Percentiles rank a stretch among this genome's conserved stretches.
These are phyloP conservation scores for Paraglomus occultum DNA, from an alignment of 192 early-diverging fungal species.

Conservation along the genomic window DNA sequence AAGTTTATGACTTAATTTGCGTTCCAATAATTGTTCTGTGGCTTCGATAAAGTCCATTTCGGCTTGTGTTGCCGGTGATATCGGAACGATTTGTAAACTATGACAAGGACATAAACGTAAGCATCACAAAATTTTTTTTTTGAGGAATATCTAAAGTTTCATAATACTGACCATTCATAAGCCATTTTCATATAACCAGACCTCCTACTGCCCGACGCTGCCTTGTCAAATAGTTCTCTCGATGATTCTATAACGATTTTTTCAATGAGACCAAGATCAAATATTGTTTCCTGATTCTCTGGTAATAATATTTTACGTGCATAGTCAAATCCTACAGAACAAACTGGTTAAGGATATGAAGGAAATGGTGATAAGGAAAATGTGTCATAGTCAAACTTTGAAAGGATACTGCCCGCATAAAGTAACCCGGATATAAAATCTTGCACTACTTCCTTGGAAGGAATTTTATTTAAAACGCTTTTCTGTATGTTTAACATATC, in stretches of 20 bases:
- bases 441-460: constrained; percentile 56
- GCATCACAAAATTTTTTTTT: background rate
- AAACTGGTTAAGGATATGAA: background rate
- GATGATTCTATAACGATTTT: constrained; percentile 66
- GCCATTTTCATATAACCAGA: constrained; percentile 70
- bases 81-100: constrained; percentile 62
- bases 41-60: constrained; percentile 73
- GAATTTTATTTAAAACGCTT: constrained; percentile 54
- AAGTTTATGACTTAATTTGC: constrained; percentile 46
- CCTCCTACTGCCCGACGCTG: constrained; percentile 62
- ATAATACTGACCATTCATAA: constrained; percentile 59
- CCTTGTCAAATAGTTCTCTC: constrained; percentile 72
- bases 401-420: constrained; percentile 57
- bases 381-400: too few species aligned
- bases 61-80: constrained; percentile 48
- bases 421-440: constrained; percentile 59
- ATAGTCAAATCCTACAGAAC: constrained; percentile 49
- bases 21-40: constrained; percentile 58
- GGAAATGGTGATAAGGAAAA: background rate
- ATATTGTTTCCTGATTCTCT: constrained; percentile 34
- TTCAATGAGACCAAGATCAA: constrained; percentile 50
- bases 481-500: constrained; percentile 59
- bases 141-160: background rate
- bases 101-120: background rate
- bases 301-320: constrained; percentile 55